Conservation (phyloP, 306 rosid genomes). For the Coriaria nepalensis region DNA sequence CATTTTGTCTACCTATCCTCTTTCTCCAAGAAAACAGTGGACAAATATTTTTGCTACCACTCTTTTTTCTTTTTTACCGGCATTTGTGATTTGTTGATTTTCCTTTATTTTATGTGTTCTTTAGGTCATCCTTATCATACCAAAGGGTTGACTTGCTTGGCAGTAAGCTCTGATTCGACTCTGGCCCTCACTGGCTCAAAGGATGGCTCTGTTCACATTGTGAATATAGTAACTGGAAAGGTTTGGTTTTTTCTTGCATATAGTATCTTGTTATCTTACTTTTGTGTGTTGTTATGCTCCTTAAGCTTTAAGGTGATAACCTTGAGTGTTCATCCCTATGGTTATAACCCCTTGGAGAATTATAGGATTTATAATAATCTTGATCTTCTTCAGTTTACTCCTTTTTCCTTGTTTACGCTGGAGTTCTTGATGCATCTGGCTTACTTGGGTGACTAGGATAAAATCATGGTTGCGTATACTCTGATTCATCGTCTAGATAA, state of each 20-base stretch:
- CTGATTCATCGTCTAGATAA: too few species aligned
- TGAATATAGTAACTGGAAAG: slow-evolving; percentile 65
- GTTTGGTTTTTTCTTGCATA: slow-evolving; percentile 26
- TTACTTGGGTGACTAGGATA: too few species aligned
- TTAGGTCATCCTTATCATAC: slow-evolving; percentile 79
- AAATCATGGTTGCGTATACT: too few species aligned
- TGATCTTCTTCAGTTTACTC: too few species aligned
- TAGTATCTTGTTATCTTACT: slow-evolving; percentile 5
- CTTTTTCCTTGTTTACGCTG: too few species aligned
- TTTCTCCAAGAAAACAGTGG: not conserved
- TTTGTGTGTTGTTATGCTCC: too few species aligned
- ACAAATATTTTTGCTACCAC: not conserved
- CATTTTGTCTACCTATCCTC: too few species aligned
- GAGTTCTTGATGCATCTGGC: too few species aligned
- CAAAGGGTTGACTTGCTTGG: slow-evolving; percentile 65
- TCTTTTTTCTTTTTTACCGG: slow-evolving; percentile 5
- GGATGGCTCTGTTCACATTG: slow-evolving; percentile 70
- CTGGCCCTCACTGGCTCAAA: slow-evolving; percentile 70
- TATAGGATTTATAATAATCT: too few species aligned
- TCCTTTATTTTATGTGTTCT: slow-evolving; percentile 14
- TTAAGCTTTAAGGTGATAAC: too few species aligned
- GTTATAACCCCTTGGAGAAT: too few species aligned
- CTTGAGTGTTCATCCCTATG: too few species aligned
- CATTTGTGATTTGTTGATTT: not conserved
- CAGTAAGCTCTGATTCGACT: slow-evolving; percentile 58